Evolutionary conservation across 176 grass and related monocot genomes (phyloP).

Genomic region (Hordeum vulgare): DNA sequence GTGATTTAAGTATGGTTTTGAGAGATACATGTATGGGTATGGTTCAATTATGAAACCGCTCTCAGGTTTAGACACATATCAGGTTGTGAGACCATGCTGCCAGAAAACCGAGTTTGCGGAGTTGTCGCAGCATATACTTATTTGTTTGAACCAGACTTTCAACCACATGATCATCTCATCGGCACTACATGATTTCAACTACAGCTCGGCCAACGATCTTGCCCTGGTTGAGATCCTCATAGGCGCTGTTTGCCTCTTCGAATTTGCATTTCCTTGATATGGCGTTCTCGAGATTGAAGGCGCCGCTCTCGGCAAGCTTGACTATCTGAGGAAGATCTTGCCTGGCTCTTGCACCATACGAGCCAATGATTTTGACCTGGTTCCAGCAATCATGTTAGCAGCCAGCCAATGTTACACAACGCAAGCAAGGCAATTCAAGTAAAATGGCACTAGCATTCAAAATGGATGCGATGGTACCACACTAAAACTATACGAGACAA

Average conservation of each 20-base stretch:
- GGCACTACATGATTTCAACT: conserved; percentile 65
- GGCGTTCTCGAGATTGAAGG: conserved; percentile 73
- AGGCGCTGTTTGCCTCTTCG: conserved; percentile 73
- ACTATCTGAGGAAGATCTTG: conserved; percentile 99
- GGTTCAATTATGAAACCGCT: too few species aligned
- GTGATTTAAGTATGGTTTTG: too few species aligned
- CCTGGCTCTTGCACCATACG: conserved; percentile 92
- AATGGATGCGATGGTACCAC: background rate
- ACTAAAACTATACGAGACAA: background rate
- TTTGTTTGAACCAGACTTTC: background rate
- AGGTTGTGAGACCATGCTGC: background rate
- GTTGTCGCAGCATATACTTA: background rate
- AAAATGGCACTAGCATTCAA: background rate
- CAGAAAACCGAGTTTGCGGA: background rate
- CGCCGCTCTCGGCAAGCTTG: conserved; percentile 71
- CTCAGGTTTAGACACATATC: too few species aligned
- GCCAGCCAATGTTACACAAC: background rate
- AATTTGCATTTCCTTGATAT: conserved; percentile 94
- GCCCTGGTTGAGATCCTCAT: conserved; percentile 68
- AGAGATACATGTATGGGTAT: too few species aligned
- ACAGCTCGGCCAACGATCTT: conserved; percentile 85
- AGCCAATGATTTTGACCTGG: conserved; percentile 95
- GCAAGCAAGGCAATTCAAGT: background rate
- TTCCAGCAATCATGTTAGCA: conserved; percentile 12
- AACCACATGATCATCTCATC: background rate